Base-by-base conservation (phyloP, 352 stramenopile genomes). In the Phytopythium boreale region DNA sequence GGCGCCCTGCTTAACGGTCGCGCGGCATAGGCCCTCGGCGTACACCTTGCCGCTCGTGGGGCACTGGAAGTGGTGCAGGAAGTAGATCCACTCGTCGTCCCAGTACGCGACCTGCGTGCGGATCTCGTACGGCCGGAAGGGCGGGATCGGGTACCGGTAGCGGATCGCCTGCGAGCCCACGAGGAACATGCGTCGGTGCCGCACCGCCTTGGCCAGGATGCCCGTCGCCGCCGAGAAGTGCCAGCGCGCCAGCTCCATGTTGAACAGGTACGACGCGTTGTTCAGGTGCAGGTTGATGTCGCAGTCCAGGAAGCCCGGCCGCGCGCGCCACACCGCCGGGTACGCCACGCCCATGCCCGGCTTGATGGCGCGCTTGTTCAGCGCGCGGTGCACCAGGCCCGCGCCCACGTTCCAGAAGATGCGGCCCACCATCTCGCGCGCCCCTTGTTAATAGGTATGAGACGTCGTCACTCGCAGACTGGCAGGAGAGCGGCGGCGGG, bases 271-370 rank as follows among this genome's bases (percentile, higher is more conserved):
- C 14, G 81, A 81, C 1, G 87, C 76, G 63, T 95, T 95, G 77
- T 95, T 95, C 7, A 93, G 66, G 57, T 95, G 87, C 52, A 92
- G 31, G 65, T 93, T 93, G 69, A 93, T 65, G 63, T 95, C 87
- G 44, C 82, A 87, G 70, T 95, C 87, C 37, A 93, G 73, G 59
- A 95, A 78, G 3, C 79, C 79, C 0, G 78, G 79, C 2, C 85
- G 82, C 27, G 79, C 84, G 17, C 76, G 78, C 83, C 85, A 95
- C 26, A 95, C 71, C 7, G 86, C 80, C 22, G 85, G 80, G 62
- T 90, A 90, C 9, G 73, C 50, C 64, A 95, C 56, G 56, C 81
- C 82, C 73, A 94, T 68, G 11, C 80, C 77, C 1, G 84, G 74
- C 24, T 70, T 72, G 60, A 88, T 80, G 56, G 63, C 64, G n/a